phyloP scores from a whole-genome alignment of 202 grass and related monocot species.

The Zizania palustris region DNA sequence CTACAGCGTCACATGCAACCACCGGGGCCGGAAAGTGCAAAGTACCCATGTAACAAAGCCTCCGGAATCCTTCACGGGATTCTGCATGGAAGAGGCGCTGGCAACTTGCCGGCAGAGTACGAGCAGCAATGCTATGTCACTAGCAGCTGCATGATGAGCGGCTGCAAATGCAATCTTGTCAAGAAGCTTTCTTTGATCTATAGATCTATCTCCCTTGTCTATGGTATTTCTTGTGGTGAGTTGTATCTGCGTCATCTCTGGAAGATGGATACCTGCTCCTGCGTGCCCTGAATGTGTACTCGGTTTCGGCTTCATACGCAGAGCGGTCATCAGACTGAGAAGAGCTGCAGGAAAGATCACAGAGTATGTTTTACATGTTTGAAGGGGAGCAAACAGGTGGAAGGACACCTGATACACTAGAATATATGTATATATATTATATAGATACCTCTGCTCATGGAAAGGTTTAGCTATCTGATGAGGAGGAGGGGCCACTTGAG shows the following conservation, averaged over 20 bases:
- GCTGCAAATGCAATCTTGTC: constrained; percentile 36
- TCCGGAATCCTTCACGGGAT: background rate
- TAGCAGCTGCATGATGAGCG: constrained; percentile 22
- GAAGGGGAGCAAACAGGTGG: background rate
- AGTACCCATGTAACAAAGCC: no score
- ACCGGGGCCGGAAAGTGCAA: no score
- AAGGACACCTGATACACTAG: background rate
- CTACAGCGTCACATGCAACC: no score
- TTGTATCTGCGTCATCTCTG: constrained; percentile 27
- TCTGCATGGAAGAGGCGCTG: constrained; percentile 2
- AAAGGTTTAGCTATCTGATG: constrained; percentile 30
- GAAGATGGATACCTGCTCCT: constrained; percentile 41
- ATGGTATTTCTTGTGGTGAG: constrained; percentile 43
- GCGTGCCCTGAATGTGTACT: constrained; percentile 44
- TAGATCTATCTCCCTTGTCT: constrained; percentile 46
- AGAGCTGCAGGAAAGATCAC: constrained; percentile 31
- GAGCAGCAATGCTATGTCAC: constrained; percentile 4
- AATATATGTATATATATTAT: background rate
- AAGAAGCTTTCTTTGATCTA: constrained; percentile 11
- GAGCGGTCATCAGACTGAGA: constrained; percentile 37
- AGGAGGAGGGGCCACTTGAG: constrained; percentile 30
- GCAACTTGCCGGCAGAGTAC: constrained; percentile 7
- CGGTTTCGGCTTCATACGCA: constrained; percentile 42
- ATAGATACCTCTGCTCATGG: constrained; percentile 49
- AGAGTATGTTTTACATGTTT: background rate